Conservation (phyloP, 495 filamentous ascomycete species). For the Penicillium antarcticum region DNA sequence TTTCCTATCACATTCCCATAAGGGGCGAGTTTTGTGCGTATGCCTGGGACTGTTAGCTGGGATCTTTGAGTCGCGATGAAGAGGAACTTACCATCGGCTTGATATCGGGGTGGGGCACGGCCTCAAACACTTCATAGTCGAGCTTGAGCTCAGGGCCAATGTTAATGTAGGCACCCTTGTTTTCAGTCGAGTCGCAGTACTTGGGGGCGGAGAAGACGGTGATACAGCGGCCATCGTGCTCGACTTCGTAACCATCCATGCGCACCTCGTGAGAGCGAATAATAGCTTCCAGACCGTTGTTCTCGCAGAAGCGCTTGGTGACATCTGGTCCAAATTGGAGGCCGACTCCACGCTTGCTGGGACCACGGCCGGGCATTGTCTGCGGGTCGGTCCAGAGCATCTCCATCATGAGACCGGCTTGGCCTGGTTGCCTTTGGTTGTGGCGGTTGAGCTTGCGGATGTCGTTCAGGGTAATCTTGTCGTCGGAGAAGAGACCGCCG, state of each 20-base stretch:
- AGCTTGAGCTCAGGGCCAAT: conserved; percentile 90
- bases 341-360: conserved; percentile 94
- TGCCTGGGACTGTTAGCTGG: conserved; percentile 51
- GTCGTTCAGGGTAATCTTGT: conserved; percentile 88
- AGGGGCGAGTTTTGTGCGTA: conserved; percentile 79
- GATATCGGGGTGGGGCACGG: conserved; percentile 92
- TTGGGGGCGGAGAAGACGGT: conserved; percentile 99
- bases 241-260: conserved; percentile 97
- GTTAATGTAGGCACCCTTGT: conserved; percentile 98
- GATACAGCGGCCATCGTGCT: conserved; percentile 94
- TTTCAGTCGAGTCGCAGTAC: conserved; percentile 97
- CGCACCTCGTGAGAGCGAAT: conserved; percentile 97
- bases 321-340: conserved; percentile 96
- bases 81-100: conserved; percentile 76
- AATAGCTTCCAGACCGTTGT: conserved; percentile 88
- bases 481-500: conserved; percentile 96
- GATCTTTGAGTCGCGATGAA: background rate
- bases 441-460: conserved; percentile 90
- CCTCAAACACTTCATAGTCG: conserved; percentile 86
- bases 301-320: conserved; percentile 95
- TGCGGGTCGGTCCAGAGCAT: conserved; percentile 99
- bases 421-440: conserved; percentile 91
- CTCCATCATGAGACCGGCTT: conserved; percentile 98
- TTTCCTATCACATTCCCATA: conserved; percentile 54
- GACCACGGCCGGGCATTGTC: conserved; percentile 75